Conservation (phyloP, 306 rosid species). For the Rosa multiflora region DNA sequence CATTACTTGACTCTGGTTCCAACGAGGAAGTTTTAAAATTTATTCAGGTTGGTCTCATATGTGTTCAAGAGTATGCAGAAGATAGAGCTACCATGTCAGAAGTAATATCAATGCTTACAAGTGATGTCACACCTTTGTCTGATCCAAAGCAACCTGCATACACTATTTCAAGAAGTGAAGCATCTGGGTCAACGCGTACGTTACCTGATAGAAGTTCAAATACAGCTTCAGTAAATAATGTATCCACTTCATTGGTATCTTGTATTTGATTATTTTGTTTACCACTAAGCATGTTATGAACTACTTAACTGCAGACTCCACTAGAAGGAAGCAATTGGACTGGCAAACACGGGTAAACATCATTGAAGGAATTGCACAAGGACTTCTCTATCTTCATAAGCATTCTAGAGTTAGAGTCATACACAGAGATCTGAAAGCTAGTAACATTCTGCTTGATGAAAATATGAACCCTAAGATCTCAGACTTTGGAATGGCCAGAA, state of each 20-base stretch:
- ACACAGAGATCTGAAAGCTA: too few relatives aligned
- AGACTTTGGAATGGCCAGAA: too few relatives aligned
- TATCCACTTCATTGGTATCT: background rate
- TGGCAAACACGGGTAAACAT: slow-evolving; percentile 15
- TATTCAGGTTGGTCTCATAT: slow-evolving; percentile 23
- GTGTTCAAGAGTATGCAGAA: slow-evolving; percentile 24
- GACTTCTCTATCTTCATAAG: slow-evolving; percentile 26
- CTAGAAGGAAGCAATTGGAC: slow-evolving; percentile 1
- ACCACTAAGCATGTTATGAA: background rate
- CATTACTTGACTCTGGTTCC: slow-evolving; percentile 13
- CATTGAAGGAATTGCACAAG: slow-evolving; percentile 22
- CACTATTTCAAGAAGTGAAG: slow-evolving; percentile 13
- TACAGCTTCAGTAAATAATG: background rate
- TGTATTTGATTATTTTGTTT: background rate
- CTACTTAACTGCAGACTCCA: slow-evolving; percentile 8
- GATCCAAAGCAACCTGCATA: slow-evolving; percentile 23
- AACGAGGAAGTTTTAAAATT: slow-evolving; percentile 10
- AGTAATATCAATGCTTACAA: slow-evolving; percentile 17
- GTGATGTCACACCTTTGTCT: background rate
- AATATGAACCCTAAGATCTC: too few relatives aligned
- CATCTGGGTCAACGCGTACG: background rate
- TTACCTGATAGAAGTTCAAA: background rate
- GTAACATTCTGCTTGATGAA: too few relatives aligned
- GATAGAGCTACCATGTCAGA: slow-evolving; percentile 27
- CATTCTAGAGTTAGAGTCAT: slow-evolving; percentile 17